A percentile compares a stretch with the other conserved stretches of the same genome.
Conservation (phyloP, 208 protist species). For the Crithidia brevicula region DNA sequence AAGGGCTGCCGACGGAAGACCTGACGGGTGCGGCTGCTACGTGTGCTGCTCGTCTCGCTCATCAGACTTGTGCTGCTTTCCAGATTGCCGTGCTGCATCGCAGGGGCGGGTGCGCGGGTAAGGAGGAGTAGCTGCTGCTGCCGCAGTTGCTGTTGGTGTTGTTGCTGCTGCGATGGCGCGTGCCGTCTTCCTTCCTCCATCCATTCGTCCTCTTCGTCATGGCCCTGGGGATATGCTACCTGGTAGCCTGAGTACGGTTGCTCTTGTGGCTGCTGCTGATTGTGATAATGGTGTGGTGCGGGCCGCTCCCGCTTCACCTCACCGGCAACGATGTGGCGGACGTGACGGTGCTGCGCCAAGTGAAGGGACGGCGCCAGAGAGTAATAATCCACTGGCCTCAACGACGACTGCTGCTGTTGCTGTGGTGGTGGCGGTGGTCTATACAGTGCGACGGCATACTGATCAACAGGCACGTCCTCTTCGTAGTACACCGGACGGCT, state of each 20-base stretch:
- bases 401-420: conserved; percentile 1
- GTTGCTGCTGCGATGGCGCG: conserved; percentile 1
- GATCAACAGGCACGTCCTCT: not conserved
- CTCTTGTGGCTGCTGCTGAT: not conserved
- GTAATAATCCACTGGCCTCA: conserved; percentile 5
- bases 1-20: conserved; percentile 11
- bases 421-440: not conserved
- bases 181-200: too few species aligned
- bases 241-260: too few species aligned
- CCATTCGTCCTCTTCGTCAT: too few species aligned
- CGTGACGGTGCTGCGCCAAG: conserved; percentile 21
- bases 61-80: conserved; percentile 8
- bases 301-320: conserved; percentile 2
- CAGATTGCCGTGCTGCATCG: not conserved
- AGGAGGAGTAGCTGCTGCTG: too few species aligned
- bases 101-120: not conserved
- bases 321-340: conserved; percentile 12
- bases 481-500: too few species aligned
- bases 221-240: too few species aligned
- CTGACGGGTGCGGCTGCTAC: conserved; percentile 16
- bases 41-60: conserved; percentile 15
- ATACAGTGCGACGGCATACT: not conserved
- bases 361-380: conserved; percentile 18
- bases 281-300: not conserved
- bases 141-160: conserved; percentile 1